phyloP scores from a whole-genome alignment of 2,329 filamentous ascomycete species.

The Botrytis hyacinthi region DNA sequence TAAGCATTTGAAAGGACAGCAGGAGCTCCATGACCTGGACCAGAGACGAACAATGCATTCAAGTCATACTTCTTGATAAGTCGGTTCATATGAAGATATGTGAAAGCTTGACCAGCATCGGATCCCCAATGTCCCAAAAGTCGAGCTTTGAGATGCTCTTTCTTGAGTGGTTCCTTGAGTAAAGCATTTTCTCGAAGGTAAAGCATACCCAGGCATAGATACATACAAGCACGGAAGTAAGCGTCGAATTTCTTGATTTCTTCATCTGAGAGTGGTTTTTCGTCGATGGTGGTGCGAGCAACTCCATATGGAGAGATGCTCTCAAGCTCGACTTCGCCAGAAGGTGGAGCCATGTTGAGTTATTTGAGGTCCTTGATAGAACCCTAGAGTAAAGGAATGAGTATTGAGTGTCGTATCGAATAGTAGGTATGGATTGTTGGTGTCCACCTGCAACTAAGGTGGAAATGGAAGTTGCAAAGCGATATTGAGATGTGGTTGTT shows the following conservation, averaged over 20 bases:
- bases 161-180: slow-evolving; percentile 64
- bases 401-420: background rate
- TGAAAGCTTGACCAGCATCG: slow-evolving; percentile 77
- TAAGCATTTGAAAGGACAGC: slow-evolving; percentile 74
- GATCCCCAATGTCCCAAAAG: slow-evolving; percentile 78
- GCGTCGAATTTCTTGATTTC: slow-evolving; percentile 68
- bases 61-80: slow-evolving; percentile 78
- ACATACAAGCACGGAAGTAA: slow-evolving; percentile 72
- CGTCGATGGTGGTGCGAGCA: slow-evolving; percentile 63
- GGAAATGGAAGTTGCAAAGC: background rate
- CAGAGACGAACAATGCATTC: slow-evolving; percentile 70
- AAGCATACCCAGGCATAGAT: slow-evolving; percentile 77
- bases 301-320: slow-evolving; percentile 63
- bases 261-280: slow-evolving; percentile 60
- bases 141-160: slow-evolving; percentile 68
- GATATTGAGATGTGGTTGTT: background rate
- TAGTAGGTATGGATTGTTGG: background rate
- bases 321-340: slow-evolving; percentile 43
- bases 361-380: background rate
- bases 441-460: background rate
- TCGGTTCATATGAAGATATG: slow-evolving; percentile 79
- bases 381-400: background rate
- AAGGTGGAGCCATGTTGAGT: slow-evolving; percentile 30
- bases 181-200: slow-evolving; percentile 74
- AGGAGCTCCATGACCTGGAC: slow-evolving; percentile 75